Base-by-base conservation (phyloP, 1,284 basidiomycete species). In the Termitomyces sp. region DNA sequence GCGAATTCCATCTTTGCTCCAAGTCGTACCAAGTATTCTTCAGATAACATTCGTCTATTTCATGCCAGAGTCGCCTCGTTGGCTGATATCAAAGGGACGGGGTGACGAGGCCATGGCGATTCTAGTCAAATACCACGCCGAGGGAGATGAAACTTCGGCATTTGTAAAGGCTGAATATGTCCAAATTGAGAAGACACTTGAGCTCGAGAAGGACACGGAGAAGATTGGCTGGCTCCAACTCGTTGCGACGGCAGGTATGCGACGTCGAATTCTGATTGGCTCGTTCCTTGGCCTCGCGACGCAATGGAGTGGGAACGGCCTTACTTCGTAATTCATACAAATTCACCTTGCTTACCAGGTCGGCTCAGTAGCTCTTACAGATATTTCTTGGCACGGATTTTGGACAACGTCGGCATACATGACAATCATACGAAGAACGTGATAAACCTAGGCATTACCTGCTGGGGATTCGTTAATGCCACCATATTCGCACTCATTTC, bases 1-100 rank as follows among this genome's bases (percentile, higher is more conserved):
- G 80, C 68, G 80, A 28, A 75, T 80, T 30, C 79, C 80, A 0
- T 78, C 77, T 3, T 61, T 82, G n/a, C 69, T 84, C 3, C 83
- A 86, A 63, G 64, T 74, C 43, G 56, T 75, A 0, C 79, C 81
- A 0, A 76, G 75, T 42, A 34, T 67, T 26, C 59, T 80, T 21
- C 79, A 80, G 57, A 61, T 84, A 19, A 53, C 55, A 11, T 78
- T 77, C 59, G 66, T 79, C 46, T 73, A 64, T 55, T 74, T 79
- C 59, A 71, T 81, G 3, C 81, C 82, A 3, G 79, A 84, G 61
- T 81, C 78, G 1, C 83, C 83, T 35, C 75, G 84, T 57, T 85
- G 79, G 79, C 70, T 84, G 9, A 67, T 84, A 42, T 75, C 75
- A 14, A 75, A 74, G 46, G 79, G 78, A 11, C 68, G 76, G 14